phyloP scores from a whole-genome alignment of 2,329 filamentous ascomycete genomes.

The Trichoderma gracile region DNA sequence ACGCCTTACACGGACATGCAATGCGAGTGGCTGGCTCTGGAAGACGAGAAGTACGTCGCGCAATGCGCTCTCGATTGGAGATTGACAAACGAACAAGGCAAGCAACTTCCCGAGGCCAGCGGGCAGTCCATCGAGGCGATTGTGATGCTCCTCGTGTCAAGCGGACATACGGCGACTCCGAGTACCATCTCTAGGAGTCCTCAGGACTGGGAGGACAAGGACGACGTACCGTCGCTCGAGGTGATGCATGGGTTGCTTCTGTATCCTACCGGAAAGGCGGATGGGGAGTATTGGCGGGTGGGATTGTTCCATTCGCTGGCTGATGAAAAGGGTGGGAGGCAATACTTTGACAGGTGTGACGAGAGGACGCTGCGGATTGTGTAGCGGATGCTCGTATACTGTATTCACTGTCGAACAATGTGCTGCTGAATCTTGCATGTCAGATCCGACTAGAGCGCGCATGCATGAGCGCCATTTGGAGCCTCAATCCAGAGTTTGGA shows the following conservation, averaged over 20 bases:
- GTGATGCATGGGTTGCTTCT: conserved; percentile 5
- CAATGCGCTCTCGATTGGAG: conserved; percentile 14
- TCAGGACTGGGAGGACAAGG: conserved; percentile 4
- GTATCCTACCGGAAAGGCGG: conserved; percentile 1
- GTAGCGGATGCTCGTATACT: background rate
- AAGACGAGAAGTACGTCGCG: conserved; percentile 13
- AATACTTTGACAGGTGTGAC: background rate
- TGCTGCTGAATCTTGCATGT: background rate
- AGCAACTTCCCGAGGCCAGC: background rate
- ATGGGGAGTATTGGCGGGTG: background rate
- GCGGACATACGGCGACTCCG: background rate
- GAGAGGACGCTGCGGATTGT: background rate
- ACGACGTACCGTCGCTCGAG: background rate
- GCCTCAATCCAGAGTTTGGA: background rate
- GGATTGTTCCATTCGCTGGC: conserved; percentile 5
- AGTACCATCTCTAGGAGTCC: background rate
- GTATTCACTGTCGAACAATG: background rate
- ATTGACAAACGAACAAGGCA: background rate
- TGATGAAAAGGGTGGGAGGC: conserved; percentile 1
- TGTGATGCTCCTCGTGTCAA: conserved; percentile 4
- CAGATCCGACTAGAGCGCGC: background rate
- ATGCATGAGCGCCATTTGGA: background rate
- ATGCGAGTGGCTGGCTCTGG: conserved; percentile 9
- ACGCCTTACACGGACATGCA: background rate
- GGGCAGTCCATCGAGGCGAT: background rate